These are phyloP conservation scores for Paecilomyces niveus DNA, from an alignment of 2,329 filamentous ascomycete species.

Conservation along the genomic window DNA sequence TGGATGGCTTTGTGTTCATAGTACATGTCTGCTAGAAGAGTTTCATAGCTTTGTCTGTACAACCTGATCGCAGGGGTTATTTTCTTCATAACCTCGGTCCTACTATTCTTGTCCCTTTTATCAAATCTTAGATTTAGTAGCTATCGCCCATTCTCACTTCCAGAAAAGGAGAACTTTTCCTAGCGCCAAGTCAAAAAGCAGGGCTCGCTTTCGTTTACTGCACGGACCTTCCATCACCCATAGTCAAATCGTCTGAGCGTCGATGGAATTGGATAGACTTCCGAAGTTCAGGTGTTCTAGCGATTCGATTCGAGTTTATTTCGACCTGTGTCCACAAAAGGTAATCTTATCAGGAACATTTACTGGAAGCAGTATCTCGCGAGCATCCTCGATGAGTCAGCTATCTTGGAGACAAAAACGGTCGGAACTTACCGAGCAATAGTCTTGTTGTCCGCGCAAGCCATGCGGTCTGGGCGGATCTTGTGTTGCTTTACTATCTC, in stretches of 20 bases:
- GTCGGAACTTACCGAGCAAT: conserved; percentile 10
- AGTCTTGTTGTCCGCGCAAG: neutral
- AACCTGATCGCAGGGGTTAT: neutral
- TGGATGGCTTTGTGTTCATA: neutral
- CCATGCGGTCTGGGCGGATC: too few species aligned
- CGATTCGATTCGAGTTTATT: too few species aligned
- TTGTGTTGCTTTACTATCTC: too few species aligned
- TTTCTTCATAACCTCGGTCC: neutral
- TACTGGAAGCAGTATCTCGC: neutral
- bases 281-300: too few species aligned
- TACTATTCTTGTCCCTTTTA: neutral
- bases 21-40: neutral
- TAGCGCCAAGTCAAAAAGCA: neutral
- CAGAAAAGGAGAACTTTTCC: neutral
- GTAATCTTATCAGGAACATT: neutral
- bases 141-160: neutral
- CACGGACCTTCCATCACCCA: neutral
- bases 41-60: neutral
- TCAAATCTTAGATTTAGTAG: neutral
- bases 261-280: too few species aligned
- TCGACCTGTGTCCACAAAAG: neutral
- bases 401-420: neutral
- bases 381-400: neutral
- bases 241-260: neutral
- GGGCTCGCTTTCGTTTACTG: neutral